Percentiles rank a stretch among this genome's conserved stretches.
Conservation (phyloP, 169 alveolate species). For the Plasmodium vivax region DNA sequence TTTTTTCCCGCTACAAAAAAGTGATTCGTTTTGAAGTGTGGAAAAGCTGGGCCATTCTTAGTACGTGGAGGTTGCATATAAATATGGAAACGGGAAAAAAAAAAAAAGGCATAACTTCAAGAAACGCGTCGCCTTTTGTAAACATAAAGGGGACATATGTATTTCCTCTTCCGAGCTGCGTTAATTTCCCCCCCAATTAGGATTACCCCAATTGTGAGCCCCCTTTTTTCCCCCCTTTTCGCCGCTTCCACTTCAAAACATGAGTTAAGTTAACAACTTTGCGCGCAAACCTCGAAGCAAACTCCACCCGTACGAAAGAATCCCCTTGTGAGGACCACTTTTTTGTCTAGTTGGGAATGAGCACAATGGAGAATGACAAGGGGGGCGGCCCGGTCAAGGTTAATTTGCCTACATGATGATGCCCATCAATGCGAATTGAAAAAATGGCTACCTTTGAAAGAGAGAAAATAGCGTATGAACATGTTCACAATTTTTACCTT, state of each 20-base stretch:
- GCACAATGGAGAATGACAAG: conserved; percentile 46
- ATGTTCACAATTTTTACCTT: neutral
- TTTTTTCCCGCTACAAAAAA: neutral
- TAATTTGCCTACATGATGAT: neutral
- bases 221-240: neutral
- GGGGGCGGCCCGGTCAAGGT: neutral
- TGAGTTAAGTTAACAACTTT: conserved; percentile 14
- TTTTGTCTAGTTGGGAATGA: conserved; percentile 8
- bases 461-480: neutral
- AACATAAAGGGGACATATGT: neutral
- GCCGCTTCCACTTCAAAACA: neutral
- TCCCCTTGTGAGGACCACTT: neutral
- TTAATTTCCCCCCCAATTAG: neutral
- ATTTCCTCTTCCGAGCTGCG: neutral
- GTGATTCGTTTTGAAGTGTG: neutral
- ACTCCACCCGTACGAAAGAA: neutral
- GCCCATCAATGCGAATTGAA: neutral
- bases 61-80: neutral
- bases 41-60: neutral
- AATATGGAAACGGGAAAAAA: neutral
- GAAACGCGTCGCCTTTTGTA: neutral
- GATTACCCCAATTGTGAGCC: neutral
- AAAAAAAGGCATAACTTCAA: neutral
- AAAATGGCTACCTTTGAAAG: neutral
- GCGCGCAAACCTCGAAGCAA: neutral